Percentiles rank a stretch among this genome's conserved stretches.
Evolutionary conservation across 305 asterid species (phyloP).

Genomic region (Fraxinus angustifolia): DNA sequence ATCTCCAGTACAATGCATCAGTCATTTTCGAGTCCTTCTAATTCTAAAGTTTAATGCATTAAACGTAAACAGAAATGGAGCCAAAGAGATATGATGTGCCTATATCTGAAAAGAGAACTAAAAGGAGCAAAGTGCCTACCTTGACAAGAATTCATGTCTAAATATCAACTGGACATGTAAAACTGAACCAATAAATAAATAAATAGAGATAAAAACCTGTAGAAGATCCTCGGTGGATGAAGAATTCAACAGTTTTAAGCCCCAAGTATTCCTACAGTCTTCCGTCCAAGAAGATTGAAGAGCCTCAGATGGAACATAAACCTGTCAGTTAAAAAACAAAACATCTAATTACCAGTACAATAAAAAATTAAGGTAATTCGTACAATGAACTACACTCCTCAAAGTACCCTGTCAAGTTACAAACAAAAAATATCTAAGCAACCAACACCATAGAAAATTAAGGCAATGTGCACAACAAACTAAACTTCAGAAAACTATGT

Average conservation of each 20-base stretch:
- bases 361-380: neutral
- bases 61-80: neutral
- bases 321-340: constrained; percentile 39
- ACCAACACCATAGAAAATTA: neutral
- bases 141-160: constrained; percentile 9
- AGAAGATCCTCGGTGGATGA: constrained; percentile 62
- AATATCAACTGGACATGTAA: neutral
- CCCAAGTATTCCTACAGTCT: constrained; percentile 72
- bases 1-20: neutral
- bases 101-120: constrained; percentile 4
- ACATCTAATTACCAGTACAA: neutral
- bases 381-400: neutral
- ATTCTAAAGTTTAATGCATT: neutral
- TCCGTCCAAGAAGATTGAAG: constrained; percentile 81
- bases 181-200: neutral
- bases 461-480: neutral
- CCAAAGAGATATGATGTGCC: neutral
- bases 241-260: constrained; percentile 53
- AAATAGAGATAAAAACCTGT: constrained; percentile 47
- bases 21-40: neutral
- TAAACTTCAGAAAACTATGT: neutral
- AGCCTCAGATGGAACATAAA: constrained; percentile 70
- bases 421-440: neutral
- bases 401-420: constrained; percentile 48
- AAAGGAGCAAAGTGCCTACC: neutral